Percentiles rank a stretch among this genome's conserved stretches.
Conservation (phyloP, 257 asterid genomes). For the Solanum ahanhuiri region DNA sequence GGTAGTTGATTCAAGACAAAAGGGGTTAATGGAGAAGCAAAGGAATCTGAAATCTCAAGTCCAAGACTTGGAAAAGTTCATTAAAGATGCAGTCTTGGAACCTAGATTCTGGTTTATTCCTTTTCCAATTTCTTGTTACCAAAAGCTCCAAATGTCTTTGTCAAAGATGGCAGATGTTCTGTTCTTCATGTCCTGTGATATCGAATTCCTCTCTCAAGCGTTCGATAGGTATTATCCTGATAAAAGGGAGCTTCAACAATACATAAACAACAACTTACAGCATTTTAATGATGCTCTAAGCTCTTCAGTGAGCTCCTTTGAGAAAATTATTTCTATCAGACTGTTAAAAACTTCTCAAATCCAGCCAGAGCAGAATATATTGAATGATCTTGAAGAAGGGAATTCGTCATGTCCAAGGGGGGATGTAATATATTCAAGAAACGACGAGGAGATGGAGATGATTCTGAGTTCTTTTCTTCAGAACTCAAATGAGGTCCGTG, state of each 20-base stretch:
- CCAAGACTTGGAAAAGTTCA: conserved; percentile 20
- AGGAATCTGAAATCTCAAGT: conserved; percentile 16
- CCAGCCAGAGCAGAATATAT: conserved; percentile 3
- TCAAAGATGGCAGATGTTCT: conserved; percentile 26
- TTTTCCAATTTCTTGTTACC: conserved; percentile 32
- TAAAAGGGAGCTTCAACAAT: conserved; percentile 29
- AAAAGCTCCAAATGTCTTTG: conserved; percentile 27
- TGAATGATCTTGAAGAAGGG: conserved; percentile 28
- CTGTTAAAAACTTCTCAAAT: conserved; percentile 9
- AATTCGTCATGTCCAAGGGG: neutral
- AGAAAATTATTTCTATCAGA: neutral
- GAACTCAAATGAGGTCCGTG: neutral
- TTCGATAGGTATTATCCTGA: conserved; percentile 5
- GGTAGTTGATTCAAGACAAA: neutral
- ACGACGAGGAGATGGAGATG: conserved; percentile 7
- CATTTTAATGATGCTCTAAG: conserved; percentile 16
- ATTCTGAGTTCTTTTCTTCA: conserved; percentile 3
- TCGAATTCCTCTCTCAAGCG: conserved; percentile 18
- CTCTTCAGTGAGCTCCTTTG: conserved; percentile 1
- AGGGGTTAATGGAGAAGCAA: conserved; percentile 19
- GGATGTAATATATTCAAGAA: neutral
- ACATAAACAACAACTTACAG: conserved; percentile 12
- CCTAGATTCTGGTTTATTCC: conserved; percentile 64
- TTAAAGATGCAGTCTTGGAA: conserved; percentile 43
- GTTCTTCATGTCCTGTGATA: conserved; percentile 20